phyloP scores from a whole-genome alignment of 2,329 filamentous ascomycete species.

The Hypoxylon sp. region DNA sequence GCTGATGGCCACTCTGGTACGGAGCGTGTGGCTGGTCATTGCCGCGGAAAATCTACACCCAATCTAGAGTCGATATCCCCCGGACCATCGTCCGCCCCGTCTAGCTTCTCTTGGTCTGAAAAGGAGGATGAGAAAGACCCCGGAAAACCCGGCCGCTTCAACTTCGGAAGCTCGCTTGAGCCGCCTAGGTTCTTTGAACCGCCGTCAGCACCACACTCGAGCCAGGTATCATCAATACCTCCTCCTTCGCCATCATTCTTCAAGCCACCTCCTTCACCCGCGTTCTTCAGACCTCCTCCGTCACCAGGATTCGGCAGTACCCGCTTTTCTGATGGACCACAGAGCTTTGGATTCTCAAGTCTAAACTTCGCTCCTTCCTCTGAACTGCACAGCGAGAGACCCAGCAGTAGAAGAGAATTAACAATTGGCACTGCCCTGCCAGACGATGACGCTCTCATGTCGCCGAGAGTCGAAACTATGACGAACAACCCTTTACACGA shows the following conservation, averaged over 20 bases:
- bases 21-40: slow-evolving; percentile 62
- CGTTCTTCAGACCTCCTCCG: slow-evolving; percentile 57
- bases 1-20: slow-evolving; percentile 59
- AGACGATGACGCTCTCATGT: slow-evolving; percentile 73
- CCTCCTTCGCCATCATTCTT: slow-evolving; percentile 52
- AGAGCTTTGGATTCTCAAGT: slow-evolving; percentile 61
- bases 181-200: slow-evolving; percentile 58
- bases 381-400: slow-evolving; percentile 39
- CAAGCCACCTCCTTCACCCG: slow-evolving; percentile 56
- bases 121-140: slow-evolving; percentile 62
- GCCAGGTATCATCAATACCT: slow-evolving; percentile 41
- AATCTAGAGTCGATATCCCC: slow-evolving; percentile 67
- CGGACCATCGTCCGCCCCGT: slow-evolving; percentile 77
- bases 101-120: slow-evolving; percentile 72
- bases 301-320: slow-evolving; percentile 61
- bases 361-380: slow-evolving; percentile 52
- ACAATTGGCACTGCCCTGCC: slow-evolving; percentile 56
- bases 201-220: slow-evolving; percentile 23
- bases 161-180: slow-evolving; percentile 55
- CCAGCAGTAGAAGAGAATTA: slow-evolving; percentile 56
- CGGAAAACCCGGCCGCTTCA: slow-evolving; percentile 60
- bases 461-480: slow-evolving; percentile 80
- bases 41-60: slow-evolving; percentile 69
- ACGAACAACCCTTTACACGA: slow-evolving; percentile 76
- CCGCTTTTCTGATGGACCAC: slow-evolving; percentile 57